phyloP scores from a whole-genome alignment of 129 eudicot genomes.

The Tanacetum coccineum region DNA sequence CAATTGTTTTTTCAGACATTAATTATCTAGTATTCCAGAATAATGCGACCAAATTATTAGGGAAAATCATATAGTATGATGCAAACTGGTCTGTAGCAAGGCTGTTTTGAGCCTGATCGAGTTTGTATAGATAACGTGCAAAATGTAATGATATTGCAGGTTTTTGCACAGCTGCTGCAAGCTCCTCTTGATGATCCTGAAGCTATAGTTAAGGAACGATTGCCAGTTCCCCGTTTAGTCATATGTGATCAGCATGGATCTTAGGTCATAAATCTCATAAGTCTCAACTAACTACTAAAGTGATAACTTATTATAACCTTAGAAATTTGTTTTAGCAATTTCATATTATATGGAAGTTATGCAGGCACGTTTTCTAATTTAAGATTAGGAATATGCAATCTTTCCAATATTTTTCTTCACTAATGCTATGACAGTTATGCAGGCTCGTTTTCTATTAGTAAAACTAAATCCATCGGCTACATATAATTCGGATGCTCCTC shows the following conservation, averaged over 20 bases:
- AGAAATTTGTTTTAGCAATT: neutral
- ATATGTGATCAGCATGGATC: slow-evolving; percentile 98
- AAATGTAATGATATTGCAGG: slow-evolving; percentile 39
- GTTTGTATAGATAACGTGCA: neutral
- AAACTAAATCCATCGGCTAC: slow-evolving; percentile 95
- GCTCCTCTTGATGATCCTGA: slow-evolving; percentile 90
- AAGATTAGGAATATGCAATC: neutral
- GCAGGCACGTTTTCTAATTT: no score
- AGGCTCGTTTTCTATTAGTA: slow-evolving; percentile 97
- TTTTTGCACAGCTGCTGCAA: slow-evolving; percentile 78
- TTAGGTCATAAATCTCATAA: slow-evolving; percentile 59
- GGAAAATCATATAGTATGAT: no score
- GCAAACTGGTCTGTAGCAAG: no score
- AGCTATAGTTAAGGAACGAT: slow-evolving; percentile 71
- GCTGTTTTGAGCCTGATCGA: neutral
- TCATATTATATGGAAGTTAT: neutral
- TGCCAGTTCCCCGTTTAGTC: slow-evolving; percentile 95
- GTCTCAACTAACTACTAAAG: no score
- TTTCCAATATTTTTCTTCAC: neutral
- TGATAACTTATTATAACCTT: neutral
- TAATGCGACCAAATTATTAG: no score
- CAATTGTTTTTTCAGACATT: no score
- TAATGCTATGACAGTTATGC: slow-evolving; percentile 20
- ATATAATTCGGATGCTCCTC: slow-evolving; percentile 77
- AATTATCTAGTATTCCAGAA: no score